Conservation (phyloP, 495 filamentous ascomycete species). For the Aspergillus haitiensis region DNA sequence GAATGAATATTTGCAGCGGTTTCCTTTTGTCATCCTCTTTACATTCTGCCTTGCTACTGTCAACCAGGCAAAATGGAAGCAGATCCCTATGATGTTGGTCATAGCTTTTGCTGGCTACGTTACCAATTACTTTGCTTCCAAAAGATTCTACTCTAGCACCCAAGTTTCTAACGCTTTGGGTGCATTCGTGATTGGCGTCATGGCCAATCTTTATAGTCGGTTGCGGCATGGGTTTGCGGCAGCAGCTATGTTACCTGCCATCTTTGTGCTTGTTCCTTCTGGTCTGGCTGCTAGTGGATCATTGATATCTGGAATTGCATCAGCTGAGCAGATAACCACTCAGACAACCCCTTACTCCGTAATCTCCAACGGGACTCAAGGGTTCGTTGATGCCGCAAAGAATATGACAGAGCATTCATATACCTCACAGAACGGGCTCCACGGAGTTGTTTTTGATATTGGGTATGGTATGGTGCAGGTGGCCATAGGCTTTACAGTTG, state of each 20-base stretch:
- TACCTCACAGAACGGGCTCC: conserved; percentile 28
- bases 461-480: conserved; percentile 87
- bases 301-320: conserved; percentile 79
- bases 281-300: conserved; percentile 84
- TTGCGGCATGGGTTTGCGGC: conserved; percentile 83
- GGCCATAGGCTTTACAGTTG: conserved; percentile 90
- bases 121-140: conserved; percentile 78
- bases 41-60: conserved; percentile 79
- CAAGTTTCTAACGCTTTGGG: conserved; percentile 81
- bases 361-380: conserved; percentile 50
- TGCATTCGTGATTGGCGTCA: conserved; percentile 79
- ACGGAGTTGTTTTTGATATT: conserved; percentile 74
- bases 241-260: conserved; percentile 84
- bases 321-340: conserved; percentile 73
- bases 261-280: conserved; percentile 92
- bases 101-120: conserved; percentile 84
- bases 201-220: conserved; percentile 86
- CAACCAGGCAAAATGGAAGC: conserved; percentile 88
- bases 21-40: conserved; percentile 78
- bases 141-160: conserved; percentile 70
- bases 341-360: conserved; percentile 48
- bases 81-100: conserved; percentile 80
- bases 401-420: conserved; percentile 31
- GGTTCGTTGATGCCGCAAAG: conserved; percentile 47
- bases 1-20: conserved; percentile 50